These are phyloP conservation scores for Ramaria sp. DNA, from an alignment of 768 basidiomycete species.

Conservation along the genomic window DNA sequence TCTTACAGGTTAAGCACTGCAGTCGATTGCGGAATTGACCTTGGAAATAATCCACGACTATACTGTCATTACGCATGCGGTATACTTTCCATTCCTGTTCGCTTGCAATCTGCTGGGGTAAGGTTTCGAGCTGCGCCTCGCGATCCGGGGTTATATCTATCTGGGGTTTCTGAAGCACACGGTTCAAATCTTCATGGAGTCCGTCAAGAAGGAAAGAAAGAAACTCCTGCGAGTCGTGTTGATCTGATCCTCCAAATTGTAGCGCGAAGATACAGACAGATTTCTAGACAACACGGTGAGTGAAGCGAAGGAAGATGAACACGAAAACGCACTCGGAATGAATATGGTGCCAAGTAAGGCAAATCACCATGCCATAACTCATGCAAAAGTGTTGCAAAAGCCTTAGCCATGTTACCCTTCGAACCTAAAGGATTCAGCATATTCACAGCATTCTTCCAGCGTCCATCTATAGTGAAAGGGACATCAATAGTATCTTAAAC, in stretches of 20 bases:
- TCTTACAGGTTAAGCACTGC: slow-evolving; percentile 82
- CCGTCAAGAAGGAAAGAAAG: slow-evolving; percentile 89
- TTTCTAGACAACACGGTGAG: slow-evolving; percentile 31
- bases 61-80: slow-evolving; percentile 79
- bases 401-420: slow-evolving; percentile 67
- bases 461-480: slow-evolving; percentile 39
- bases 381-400: slow-evolving; percentile 75
- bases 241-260: slow-evolving; percentile 78
- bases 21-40: slow-evolving; percentile 90
- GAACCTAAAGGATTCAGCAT: slow-evolving; percentile 79
- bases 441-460: slow-evolving; percentile 79
- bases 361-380: slow-evolving; percentile 85
- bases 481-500: neutral
- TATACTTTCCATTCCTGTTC: slow-evolving; percentile 91
- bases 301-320: neutral
- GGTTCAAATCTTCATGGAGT: slow-evolving; percentile 81
- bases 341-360: slow-evolving; percentile 68
- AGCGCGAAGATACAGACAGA: slow-evolving; percentile 46
- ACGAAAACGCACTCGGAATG: slow-evolving; percentile 60
- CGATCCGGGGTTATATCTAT: slow-evolving; percentile 60
- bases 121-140: slow-evolving; percentile 79
- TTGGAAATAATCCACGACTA: slow-evolving; percentile 96
- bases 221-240: slow-evolving; percentile 98
- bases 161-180: slow-evolving; percentile 61
- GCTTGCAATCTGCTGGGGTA: slow-evolving; percentile 81